These are phyloP conservation scores for Naganishia randhawae DNA, from an alignment of 768 basidiomycete species.

Conservation along the genomic window DNA sequence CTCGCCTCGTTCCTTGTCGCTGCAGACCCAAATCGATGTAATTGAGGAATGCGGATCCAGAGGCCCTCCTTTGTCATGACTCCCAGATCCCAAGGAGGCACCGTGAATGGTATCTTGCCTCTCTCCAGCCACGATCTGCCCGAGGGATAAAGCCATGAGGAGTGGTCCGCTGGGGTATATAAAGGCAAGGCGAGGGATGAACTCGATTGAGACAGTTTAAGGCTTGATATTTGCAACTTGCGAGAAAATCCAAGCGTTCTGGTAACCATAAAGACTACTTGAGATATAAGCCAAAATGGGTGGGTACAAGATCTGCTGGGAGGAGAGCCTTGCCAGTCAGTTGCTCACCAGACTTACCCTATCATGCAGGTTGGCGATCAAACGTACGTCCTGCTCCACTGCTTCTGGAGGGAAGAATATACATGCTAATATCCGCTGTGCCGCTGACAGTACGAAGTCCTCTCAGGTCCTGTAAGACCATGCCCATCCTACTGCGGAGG, in stretches of 20 bases:
- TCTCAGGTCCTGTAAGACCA: not conserved
- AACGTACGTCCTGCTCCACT: not conserved
- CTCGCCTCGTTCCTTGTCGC: too few species aligned
- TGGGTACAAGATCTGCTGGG: not conserved
- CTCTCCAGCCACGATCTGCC: not conserved
- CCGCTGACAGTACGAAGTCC: conserved; percentile 5
- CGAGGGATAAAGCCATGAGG: not conserved
- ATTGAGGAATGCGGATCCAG: too few species aligned
- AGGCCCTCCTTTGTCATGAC: not conserved
- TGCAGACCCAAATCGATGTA: too few species aligned
- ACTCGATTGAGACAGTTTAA: not conserved
- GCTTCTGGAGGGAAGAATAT: not conserved
- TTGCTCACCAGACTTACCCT: not conserved
- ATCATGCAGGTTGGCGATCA: not conserved
- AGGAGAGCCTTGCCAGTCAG: too few species aligned
- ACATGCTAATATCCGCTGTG: not conserved
- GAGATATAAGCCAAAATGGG: too few species aligned
- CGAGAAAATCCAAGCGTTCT: too few species aligned
- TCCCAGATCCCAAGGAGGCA: not conserved
- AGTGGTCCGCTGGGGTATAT: not conserved
- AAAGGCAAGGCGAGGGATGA: not conserved
- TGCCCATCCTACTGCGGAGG: not conserved
- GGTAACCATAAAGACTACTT: too few species aligned
- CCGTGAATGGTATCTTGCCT: not conserved
- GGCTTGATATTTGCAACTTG: too few species aligned